These are phyloP conservation scores for Calonectria montana DNA, from an alignment of 2,329 filamentous ascomycete species.

Conservation along the genomic window DNA sequence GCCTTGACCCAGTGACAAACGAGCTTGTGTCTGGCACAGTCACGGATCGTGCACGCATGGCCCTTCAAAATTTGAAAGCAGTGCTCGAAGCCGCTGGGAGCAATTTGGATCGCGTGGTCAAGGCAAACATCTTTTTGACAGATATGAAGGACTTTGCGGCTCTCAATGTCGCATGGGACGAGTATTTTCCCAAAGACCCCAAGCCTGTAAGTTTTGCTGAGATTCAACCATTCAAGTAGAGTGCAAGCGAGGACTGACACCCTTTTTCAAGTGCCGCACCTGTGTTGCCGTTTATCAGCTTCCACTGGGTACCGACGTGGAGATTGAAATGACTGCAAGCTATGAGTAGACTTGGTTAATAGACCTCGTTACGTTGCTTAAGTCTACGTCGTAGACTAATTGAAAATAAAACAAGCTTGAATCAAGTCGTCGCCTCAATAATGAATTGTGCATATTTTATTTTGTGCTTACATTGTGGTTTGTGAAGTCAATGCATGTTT, in stretches of 20 bases:
- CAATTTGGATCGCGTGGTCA: neutral
- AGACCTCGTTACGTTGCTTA: too few relatives aligned
- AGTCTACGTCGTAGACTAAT: too few relatives aligned
- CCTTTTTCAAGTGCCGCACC: conserved; percentile 1
- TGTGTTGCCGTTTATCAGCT: conserved; percentile 70
- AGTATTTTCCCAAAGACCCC: neutral
- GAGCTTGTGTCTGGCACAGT: conserved; percentile 65
- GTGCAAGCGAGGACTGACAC: neutral
- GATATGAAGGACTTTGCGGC: conserved; percentile 9
- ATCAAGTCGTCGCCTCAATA: too few relatives aligned
- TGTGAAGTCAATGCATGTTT: too few relatives aligned
- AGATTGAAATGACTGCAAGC: conserved; percentile 58
- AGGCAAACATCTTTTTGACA: conserved; percentile 14
- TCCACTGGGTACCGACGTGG: conserved; percentile 5
- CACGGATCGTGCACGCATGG: conserved; percentile 52
- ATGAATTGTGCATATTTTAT: neutral
- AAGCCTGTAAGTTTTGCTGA: conserved; percentile 1
- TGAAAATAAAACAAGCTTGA: too few relatives aligned
- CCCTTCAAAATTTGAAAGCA: conserved; percentile 1
- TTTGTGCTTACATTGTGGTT: neutral
- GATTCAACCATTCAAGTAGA: neutral
- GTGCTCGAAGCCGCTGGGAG: conserved; percentile 4
- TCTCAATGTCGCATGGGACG: conserved; percentile 3
- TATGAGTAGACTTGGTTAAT: neutral
- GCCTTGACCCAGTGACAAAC: conserved; percentile 63